Base-by-base conservation (phyloP, 495 filamentous ascomycete genomes). In the Podospora pseudopauciseta region DNA sequence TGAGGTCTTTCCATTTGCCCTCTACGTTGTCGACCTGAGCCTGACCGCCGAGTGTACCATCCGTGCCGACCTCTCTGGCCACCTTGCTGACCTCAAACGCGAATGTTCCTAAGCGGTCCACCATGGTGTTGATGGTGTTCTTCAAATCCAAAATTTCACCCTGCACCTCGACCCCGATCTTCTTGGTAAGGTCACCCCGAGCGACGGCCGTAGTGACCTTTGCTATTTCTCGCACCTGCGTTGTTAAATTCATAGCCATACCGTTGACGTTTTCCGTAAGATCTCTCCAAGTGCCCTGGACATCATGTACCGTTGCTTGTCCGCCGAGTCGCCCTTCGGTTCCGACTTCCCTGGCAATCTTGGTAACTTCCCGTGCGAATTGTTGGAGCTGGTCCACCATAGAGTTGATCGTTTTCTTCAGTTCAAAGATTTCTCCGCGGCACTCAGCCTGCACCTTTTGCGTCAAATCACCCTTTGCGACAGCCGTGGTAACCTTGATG, bases 41-140 rank as follows among this genome's bases (percentile, higher is more conserved):
- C 79, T 98, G 95, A 19, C 95, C 95, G 66, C 95, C 95, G 26
- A 99, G 85, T 9, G 91, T 97, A 72, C 95, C 95, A 71, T 99
- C 95, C 5, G 95, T 99, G 71, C 95, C 95, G 83, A 99, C 95
- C 80, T 99, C 95, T 70, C 95, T 89, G 64, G 95, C 95, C 71
- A 99, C 95, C 78, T 97, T 97, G 85, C 93, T 98, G 75, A 99
- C 96, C 79, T 99, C 96, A 67, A 95, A 95, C 23, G 95, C 95
- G 71, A 99, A 99, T 1, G 93, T 97, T 68, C 96, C 92, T 6
- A 99, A 86, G 70, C 93, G 89, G 78, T 99, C 96, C 74, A 99
- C 95, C 95, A 99, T 99, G 78, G 92, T 92, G 75, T 99, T 99
- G 80, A 99, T 99, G 1, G 95, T 99, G 73, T 91, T 91, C 83